These are phyloP conservation scores for Pichia sp. DNA, from an alignment of 1,139 yeast species.

Conservation along the genomic window DNA sequence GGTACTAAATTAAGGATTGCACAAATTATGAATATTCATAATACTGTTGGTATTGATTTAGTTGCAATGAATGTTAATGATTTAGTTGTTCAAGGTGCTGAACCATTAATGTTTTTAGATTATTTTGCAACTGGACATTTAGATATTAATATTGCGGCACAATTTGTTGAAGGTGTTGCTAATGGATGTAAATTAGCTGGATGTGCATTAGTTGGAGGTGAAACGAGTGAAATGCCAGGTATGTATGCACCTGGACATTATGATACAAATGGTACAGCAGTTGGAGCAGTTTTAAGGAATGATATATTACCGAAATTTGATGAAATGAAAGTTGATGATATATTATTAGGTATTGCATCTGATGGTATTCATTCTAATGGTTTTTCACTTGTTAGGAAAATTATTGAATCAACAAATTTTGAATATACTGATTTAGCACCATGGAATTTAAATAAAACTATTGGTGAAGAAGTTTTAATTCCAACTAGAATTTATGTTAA, in stretches of 20 bases:
- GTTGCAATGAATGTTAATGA: constrained; percentile 99
- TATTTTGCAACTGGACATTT: constrained; percentile 94
- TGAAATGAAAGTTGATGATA: constrained; percentile 70
- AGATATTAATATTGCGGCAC: constrained; percentile 75
- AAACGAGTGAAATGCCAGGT: constrained; percentile 99
- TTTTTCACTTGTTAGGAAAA: constrained; percentile 90
- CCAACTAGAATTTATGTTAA: constrained; percentile 96
- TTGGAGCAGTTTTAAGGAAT: constrained; percentile 90
- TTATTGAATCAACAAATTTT: constrained; percentile 66
- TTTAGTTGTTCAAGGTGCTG: constrained; percentile 97
- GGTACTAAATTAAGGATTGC: constrained; percentile 97
- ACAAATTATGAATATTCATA: constrained; percentile 79
- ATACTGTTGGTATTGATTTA: constrained; percentile 95
- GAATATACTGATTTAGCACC: constrained; percentile 75
- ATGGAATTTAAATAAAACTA: constrained; percentile 66
- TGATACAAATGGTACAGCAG: constrained; percentile 97
- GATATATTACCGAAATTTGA: constrained; percentile 65
- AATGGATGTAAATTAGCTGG: constrained; percentile 93
- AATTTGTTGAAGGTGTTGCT: constrained; percentile 92
- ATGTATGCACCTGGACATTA: constrained; percentile 93
- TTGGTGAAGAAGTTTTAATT: constrained; percentile 78
- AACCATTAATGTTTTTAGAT: constrained; percentile 90
- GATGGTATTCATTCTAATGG: constrained; percentile 97
- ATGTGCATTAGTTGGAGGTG: constrained; percentile 98
- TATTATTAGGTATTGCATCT: constrained; percentile 78